Base-by-base conservation (phyloP, 768 basidiomycete species). In the Lentinula guzmanii region DNA sequence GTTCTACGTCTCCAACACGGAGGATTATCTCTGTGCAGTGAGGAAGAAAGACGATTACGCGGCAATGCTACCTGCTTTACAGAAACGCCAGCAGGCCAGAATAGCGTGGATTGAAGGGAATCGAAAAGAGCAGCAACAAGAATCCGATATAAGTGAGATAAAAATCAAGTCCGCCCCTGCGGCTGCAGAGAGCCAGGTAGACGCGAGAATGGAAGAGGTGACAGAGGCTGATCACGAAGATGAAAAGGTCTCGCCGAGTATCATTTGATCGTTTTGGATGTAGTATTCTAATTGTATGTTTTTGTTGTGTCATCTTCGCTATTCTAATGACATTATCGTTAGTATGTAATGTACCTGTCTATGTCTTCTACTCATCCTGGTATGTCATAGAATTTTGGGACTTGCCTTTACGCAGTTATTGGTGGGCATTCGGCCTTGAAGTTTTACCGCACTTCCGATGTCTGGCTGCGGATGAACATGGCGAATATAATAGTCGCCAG, bases 1-100 rank as follows among this genome's bases (percentile, higher is more conserved):
- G 13, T 94, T 95, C 77, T 93, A 86, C 70, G 89, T 90, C 5
- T 76, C 89, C 2, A 69, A 77, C 28, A 86, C 86, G 50, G 89
- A 88, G 65, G 89, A 90, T 63, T 79, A 81, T 61, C 72, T 89
- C 59, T 82, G 80, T 76, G 81, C 80, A 59, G 68, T 76, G 13
- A 72, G 77, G 24, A 70, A 71, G 0, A 69, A 72, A 28, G 76
- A 75, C 1, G 83, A 85, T 64, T 70, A 70, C 33, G 74, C 74
- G 52, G 71, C 69, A 15, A 68, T 70, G 15, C 61, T 70, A 1
- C 65, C 64, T 51, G 68, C 67, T 41, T 69, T 80, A 37, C 65
- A 70, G 55, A 67, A 64, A 31, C 70, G 76, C 63, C 75, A 72
- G 61, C 65, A 28, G 51, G 56, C 74, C 48, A 70, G 79, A 57